These are phyloP conservation scores for Schizophyllum amplum DNA, from an alignment of 1,284 basidiomycete species.

Conservation along the genomic window DNA sequence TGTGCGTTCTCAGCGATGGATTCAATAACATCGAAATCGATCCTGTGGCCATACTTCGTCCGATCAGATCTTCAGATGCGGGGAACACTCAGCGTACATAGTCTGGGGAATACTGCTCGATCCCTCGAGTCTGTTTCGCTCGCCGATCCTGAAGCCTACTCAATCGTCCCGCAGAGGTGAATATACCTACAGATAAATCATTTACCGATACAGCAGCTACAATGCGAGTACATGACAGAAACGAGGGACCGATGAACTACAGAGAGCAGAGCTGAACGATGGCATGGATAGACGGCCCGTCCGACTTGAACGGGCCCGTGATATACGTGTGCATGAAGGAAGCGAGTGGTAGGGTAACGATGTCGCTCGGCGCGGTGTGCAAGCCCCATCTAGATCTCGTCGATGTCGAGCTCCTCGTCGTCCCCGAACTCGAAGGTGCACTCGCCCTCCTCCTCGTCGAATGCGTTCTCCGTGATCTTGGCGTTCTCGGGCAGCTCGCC, in stretches of 20 bases:
- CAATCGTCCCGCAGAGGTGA: not conserved
- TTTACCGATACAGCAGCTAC: not conserved
- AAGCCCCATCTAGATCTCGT: constrained; percentile 51
- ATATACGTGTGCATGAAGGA: not conserved
- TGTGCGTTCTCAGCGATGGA: too few relatives aligned
- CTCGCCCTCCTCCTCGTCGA: constrained; percentile 86
- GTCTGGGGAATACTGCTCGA: too few relatives aligned
- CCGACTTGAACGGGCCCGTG: not conserved
- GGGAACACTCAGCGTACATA: too few relatives aligned
- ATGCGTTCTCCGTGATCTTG: constrained; percentile 97
- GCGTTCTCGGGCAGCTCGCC: constrained; percentile 97
- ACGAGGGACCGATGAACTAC: not conserved
- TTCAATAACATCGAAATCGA: too few relatives aligned
- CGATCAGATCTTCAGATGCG: too few relatives aligned
- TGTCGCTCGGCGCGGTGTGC: not conserved
- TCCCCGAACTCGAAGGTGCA: constrained; percentile 87
- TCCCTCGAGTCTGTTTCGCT: too few relatives aligned
- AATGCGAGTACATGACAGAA: not conserved
- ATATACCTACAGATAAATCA: not conserved
- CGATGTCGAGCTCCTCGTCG: constrained; percentile 76
- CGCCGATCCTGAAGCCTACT: too few relatives aligned
- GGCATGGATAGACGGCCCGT: not conserved
- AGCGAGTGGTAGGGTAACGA: not conserved
- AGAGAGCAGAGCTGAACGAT: not conserved
- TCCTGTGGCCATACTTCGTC: too few relatives aligned